Evolutionary conservation across 1,284 basidiomycete species (phyloP).

Genomic region (Trichosporon ovoides): DNA sequence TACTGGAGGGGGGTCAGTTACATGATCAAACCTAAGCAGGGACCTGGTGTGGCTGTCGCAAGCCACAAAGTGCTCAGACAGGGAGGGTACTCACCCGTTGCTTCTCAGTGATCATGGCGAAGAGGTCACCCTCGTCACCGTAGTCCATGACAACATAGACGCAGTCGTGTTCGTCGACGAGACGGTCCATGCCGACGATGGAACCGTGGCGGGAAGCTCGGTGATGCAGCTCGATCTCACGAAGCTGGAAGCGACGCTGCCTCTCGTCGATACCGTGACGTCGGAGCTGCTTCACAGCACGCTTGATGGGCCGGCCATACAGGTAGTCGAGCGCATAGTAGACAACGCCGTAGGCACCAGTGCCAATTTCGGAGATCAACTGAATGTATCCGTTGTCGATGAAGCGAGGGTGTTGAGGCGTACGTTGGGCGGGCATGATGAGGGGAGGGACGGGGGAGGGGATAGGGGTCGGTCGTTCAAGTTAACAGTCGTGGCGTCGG

Average conservation of each 20-base stretch:
- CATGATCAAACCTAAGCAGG: neutral
- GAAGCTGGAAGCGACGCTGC: conserved; percentile 72
- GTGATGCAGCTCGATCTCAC: conserved; percentile 61
- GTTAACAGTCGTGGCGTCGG: conserved; percentile 8
- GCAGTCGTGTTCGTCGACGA: conserved; percentile 64
- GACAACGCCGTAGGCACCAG: conserved; percentile 93
- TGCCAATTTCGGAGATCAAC: conserved; percentile 83
- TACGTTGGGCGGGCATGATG: neutral
- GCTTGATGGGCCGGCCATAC: conserved; percentile 51
- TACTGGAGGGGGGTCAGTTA: conserved; percentile 52
- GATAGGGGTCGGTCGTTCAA: neutral
- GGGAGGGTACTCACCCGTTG: conserved; percentile 44
- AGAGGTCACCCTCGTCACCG: conserved; percentile 84
- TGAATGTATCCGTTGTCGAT: conserved; percentile 77
- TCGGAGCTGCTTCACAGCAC: conserved; percentile 86
- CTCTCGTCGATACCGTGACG: conserved; percentile 59
- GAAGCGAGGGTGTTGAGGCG: conserved; percentile 24
- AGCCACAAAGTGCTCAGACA: neutral
- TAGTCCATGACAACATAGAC: conserved; percentile 62
- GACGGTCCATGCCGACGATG: conserved; percentile 82
- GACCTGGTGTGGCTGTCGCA: neutral
- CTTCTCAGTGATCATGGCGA: conserved; percentile 64
- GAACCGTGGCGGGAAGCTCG: conserved; percentile 66
- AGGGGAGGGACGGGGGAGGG: neutral
- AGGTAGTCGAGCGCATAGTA: conserved; percentile 71